These are phyloP conservation scores for Cercospora sp. DNA, from an alignment of 2,329 filamentous ascomycete genomes.

Conservation along the genomic window DNA sequence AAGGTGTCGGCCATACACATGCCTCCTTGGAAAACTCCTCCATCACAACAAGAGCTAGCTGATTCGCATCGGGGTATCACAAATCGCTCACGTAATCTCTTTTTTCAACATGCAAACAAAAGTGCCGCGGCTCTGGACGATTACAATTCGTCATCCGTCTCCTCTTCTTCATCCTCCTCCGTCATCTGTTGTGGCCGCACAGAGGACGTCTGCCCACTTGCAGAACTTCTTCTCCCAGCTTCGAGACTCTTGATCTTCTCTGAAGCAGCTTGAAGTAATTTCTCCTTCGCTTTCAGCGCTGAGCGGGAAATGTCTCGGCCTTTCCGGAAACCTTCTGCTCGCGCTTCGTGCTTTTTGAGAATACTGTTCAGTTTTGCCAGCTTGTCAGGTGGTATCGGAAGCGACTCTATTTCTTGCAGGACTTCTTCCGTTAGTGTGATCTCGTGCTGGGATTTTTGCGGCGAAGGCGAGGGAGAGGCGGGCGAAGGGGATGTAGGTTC, in stretches of 20 bases:
- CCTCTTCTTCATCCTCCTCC: conserved; percentile 16
- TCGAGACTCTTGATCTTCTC: conserved; percentile 62
- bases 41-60: too few relatives aligned
- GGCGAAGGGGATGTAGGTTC: conserved; percentile 27
- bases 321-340: conserved; percentile 60
- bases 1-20: too few relatives aligned
- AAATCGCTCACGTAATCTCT: too few relatives aligned
- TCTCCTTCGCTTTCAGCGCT: conserved; percentile 64
- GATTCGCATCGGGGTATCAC: too few relatives aligned
- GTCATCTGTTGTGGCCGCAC: conserved; percentile 35
- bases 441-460: neutral
- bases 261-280: conserved; percentile 65
- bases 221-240: conserved; percentile 26
- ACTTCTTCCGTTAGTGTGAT: conserved; percentile 31
- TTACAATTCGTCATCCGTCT: conserved; percentile 18
- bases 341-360: conserved; percentile 59
- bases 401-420: conserved; percentile 24
- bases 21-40: too few relatives aligned
- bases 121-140: neutral
- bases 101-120: too few relatives aligned
- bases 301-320: conserved; percentile 67
- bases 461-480: neutral
- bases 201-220: conserved; percentile 43
- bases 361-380: conserved; percentile 45
- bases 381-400: conserved; percentile 26